Evolutionary conservation across 1,284 basidiomycete genomes (phyloP).

Genomic region (Austropuccinia psidii): DNA sequence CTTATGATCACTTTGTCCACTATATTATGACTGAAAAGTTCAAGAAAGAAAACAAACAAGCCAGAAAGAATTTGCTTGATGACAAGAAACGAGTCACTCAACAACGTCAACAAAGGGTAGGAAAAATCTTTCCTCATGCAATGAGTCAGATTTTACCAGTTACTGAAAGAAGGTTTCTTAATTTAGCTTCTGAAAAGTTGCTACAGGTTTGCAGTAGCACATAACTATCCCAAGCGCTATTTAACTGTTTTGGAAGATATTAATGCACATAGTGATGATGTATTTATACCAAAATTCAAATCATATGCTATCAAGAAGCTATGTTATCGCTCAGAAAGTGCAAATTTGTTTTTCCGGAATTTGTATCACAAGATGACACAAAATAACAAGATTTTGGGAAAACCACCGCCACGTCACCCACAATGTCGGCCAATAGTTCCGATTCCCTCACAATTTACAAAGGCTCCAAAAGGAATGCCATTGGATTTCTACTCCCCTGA

Average conservation of each 20-base stretch:
- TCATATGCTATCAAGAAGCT: background rate
- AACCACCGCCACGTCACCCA: background rate
- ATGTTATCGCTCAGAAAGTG: background rate
- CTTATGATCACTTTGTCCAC: slow-evolving; percentile 25
- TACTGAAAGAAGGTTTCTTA: background rate
- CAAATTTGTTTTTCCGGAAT: background rate
- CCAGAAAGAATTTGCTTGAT: background rate
- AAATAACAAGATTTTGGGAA: background rate
- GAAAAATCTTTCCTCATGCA: slow-evolving; percentile 1
- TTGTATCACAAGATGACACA: background rate
- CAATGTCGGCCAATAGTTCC: background rate
- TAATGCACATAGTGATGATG: background rate
- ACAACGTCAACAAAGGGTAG: background rate
- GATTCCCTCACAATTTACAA: background rate
- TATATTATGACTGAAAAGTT: background rate
- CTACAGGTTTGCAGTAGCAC: background rate
- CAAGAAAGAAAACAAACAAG: slow-evolving; percentile 13
- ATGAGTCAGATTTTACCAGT: background rate
- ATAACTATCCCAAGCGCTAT: background rate
- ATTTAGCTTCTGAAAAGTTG: background rate
- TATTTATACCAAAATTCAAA: background rate
- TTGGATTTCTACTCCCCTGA: background rate
- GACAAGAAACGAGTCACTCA: background rate
- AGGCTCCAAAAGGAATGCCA: background rate
- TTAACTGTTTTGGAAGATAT: background rate